Base-by-base conservation (phyloP, 805 yeast species). In the Saturnispora sekii region DNA sequence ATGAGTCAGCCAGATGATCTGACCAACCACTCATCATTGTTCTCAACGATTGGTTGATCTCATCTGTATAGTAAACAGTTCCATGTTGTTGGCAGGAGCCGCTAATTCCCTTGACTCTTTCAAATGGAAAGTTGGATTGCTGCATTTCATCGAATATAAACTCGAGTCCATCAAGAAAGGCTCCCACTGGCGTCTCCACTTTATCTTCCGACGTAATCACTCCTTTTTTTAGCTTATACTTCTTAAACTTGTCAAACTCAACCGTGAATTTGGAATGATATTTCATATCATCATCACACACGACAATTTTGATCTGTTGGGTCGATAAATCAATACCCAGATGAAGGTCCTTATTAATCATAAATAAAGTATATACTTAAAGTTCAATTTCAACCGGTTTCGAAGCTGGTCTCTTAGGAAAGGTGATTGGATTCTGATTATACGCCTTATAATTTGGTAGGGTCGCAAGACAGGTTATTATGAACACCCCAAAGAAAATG, bases 41-140 rank as follows among this genome's bases (percentile, higher is more conserved):
- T 1, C 48, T 36, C 42, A 87, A 66, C 3, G 69, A 49, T 0
- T 51, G 48, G 1, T 63, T 60, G 0, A 84, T 80, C 7, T 64
- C 53, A 4, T 61, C 18, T 1, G 85, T 71, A 90, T 94, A 85
- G 57, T 69, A 88, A 2, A 89, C 88, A 2, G 94, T 82, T 0
- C 96, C 96, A 57, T 88, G 96, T 57, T 88, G 96, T 63, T 88
- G 96, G 46, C 94, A 83, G 0, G 95, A 86, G 0, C 96, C 96
- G 37, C 84, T 73, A 41, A 88, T 72, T 1, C 84, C 87, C 35
- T 54, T 68, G 12, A 88, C 88, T 34, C 63, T 56, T 2, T 62
- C 53, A 53, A 88, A 76, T 7, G 81, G 83, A 53, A 85, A 77
- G 1, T 60, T 54, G 30, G 72, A 74, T 1, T 55, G 39, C 49